A percentile compares a stretch with the other conserved stretches of the same genome.
Conservation (phyloP, 441 rosid species). For the Arabidopsis lyrata region DNA sequence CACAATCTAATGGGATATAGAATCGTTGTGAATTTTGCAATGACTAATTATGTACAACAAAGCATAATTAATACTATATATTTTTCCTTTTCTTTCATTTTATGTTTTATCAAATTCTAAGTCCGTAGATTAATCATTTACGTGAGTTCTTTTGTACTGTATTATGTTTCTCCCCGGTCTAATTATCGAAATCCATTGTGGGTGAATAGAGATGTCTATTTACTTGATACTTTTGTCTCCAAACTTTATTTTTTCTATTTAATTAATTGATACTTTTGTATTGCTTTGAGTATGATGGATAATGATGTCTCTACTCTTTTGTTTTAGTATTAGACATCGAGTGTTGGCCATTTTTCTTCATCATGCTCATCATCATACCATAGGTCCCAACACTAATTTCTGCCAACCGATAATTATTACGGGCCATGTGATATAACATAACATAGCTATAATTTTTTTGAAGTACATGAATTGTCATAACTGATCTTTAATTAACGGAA, state of each 20-base stretch:
- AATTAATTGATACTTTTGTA: not conserved
- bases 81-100: too few relatives aligned
- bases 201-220: not conserved
- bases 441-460: not conserved
- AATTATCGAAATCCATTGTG: not conserved
- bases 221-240: not conserved
- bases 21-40: slow-evolving; percentile 13
- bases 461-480: not conserved
- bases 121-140: not conserved
- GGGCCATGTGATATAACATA: slow-evolving; percentile 3
- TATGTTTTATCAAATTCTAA: not conserved
- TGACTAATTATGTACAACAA: not conserved
- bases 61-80: not conserved
- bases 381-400: slow-evolving; percentile 41
- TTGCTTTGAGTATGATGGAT: slow-evolving; percentile 6
- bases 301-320: slow-evolving; percentile 28
- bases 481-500: not conserved
- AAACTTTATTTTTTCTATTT: not conserved
- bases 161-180: not conserved
- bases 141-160: not conserved
- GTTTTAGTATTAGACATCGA: slow-evolving; percentile 21
- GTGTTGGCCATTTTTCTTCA: slow-evolving; percentile 29
- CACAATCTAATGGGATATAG: not conserved
- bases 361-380: slow-evolving; percentile 26
- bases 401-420: slow-evolving; percentile 23